A percentile compares a stretch with the other conserved stretches of the same genome.
Evolutionary conservation across 768 basidiomycete genomes (phyloP).

Genomic region (Kwoniella sp.): DNA sequence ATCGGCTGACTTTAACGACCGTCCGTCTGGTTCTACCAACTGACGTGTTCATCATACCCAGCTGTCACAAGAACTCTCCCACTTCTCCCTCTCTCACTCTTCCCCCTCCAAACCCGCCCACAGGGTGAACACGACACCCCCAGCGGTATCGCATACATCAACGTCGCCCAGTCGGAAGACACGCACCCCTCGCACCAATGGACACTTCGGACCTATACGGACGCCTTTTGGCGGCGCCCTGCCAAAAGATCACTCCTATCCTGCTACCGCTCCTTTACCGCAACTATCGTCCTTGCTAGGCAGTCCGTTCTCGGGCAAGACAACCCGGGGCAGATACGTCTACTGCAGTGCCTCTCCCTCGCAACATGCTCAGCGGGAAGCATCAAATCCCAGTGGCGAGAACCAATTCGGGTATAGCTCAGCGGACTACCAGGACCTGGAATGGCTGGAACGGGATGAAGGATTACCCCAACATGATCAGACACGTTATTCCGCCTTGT

Average conservation of each 20-base stretch:
- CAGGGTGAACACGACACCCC: not conserved
- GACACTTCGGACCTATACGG: not conserved
- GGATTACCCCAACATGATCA: constrained; percentile 5
- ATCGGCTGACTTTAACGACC: too few species aligned
- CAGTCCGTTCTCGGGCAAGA: constrained; percentile 36
- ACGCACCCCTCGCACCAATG: constrained; percentile 8
- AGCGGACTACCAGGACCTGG: constrained; percentile 6
- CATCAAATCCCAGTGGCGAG: too few species aligned
- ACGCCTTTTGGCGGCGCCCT: constrained; percentile 5
- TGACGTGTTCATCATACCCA: not conserved
- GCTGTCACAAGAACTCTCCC: constrained; percentile 37
- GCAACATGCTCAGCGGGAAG: not conserved
- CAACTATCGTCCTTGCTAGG: constrained; percentile 37
- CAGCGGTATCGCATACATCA: not conserved
- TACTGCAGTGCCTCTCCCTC: constrained; percentile 15
- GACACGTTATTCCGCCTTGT: not conserved
- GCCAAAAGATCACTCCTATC: constrained; percentile 18
- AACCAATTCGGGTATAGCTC: constrained; percentile 8
- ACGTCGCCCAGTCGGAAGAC: constrained; percentile 1
- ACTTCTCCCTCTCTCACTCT: constrained; percentile 33
- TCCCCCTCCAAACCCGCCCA: constrained; percentile 13
- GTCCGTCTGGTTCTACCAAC: not conserved
- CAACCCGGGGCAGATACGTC: constrained; percentile 19
- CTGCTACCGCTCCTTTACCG: constrained; percentile 38
- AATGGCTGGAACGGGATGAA: constrained; percentile 31